Evolutionary conservation across 257 asterid species (phyloP), one percentile per base, ranked within the genome.

Genomic region (Schizonepeta tenuifolia): DNA sequence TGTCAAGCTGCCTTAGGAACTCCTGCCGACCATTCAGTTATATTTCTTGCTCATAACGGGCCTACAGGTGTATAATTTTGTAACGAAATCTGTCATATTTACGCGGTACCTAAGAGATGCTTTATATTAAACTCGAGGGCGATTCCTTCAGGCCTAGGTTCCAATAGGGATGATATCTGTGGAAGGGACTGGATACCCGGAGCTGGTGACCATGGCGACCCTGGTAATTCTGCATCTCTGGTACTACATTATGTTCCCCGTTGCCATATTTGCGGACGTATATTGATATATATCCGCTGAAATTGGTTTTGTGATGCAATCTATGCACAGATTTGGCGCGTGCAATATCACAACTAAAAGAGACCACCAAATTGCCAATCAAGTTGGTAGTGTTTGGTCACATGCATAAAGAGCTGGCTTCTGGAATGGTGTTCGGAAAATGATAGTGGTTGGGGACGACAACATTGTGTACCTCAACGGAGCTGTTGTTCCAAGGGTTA

Each of bases 201-300:
- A 38, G 97, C 83, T 36, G 98, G 98, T 68, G 98, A 93, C 74
- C 88, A 89, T 74, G 98, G 98, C 5, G 98, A 93, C 85, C 94
- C 95, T 67, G 98, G 98, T 93, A 81, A 80, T 68, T 67, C 28
- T 77, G 22, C 64, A 26, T 67, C 59, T 75, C 65, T 22, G 35
- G 51, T 54, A 36, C 69, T 68, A 20, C 26, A 33, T 46, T 35
- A 12, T 5, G 22, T 50, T 35, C 57, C 21, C 51, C 1, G 10
- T 11, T 33, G 46, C 5, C 49, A 17, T 60, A 28, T n/a, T 35
- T 8, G 46, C 62, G 54, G 38, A n/a, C 21, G 31, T 20, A 41
- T 9, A 21, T 70, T 38, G 21, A 43, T 36, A 41, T 75, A 3
- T 46, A 10, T 44, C 58, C 31, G 17, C 5, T 33, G 58, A 24